Evolutionary conservation across 352 stramenopile genomes (phyloP), one percentile per base, ranked within the genome.

Genomic region (Phytophthora nicotianae): DNA sequence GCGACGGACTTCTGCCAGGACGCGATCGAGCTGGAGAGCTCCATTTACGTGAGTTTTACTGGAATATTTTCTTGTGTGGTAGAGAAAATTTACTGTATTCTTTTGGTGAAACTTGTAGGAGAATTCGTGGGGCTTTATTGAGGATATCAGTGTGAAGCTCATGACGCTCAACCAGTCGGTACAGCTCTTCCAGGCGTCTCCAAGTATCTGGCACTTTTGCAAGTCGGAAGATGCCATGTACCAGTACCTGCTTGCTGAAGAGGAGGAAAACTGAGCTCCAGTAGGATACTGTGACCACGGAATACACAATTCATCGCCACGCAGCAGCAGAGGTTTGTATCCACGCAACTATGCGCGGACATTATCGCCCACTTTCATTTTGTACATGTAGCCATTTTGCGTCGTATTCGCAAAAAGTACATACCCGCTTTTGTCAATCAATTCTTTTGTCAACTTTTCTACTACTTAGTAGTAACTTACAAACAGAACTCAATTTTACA

Each of bases 201-300:
- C 83, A 4, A 87, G 81, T 43, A 40, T 94, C 24, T 96, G 83
- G 75, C 87, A 96, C 68, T 96, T 89, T 62, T 93, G 85, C 80
- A 89, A 91, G 61, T 78, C 78, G 1, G 83, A 94, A 58, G 79
- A 91, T 45, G 79, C 76, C 45, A 79, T 94, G 68, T 75, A 87
- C 67, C 79, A 91, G 49, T 94, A 92, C 50, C 54, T 94, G 59
- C 68, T 91, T 7, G 79, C 83, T 3, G 85, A 92, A 53, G 74
- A 84, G 19, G 83, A 94, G 46, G 84, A 93, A 50, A 61, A 68
- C 50, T 74, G 48, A 74, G 26, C 24, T 35, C 21, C 23, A 21
- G 40, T 50, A 57, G 37, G 27, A 43, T 32, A 20, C 5, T 1
- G 11, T 41, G 35, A 5, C 24, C 20, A 48, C 11, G 17, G n/a